Base-by-base conservation (phyloP, 139 green algal species). In the Chlorella sp. region DNA sequence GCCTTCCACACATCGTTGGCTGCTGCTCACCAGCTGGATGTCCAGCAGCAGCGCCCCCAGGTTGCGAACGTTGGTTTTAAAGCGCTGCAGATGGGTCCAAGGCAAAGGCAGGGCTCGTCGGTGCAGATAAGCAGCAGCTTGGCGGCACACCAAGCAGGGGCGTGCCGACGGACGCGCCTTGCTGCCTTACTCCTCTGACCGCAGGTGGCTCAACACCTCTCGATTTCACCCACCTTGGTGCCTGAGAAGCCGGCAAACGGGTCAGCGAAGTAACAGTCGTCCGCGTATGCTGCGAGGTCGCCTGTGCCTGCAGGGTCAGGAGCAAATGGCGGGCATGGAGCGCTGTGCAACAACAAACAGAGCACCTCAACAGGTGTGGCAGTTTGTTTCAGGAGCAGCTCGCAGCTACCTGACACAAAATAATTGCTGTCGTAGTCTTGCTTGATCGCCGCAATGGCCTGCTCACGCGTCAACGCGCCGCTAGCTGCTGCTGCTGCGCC, bases 61-160 rank as follows among this genome's bases (percentile, higher is more conserved):
- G 84, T 98, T 98, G 76, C 84, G 74, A 13, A 98, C 95, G 64
- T 98, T 98, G 48, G 93, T 89, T 82, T 98, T 95, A 90, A 98
- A 98, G 28, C 92, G 86, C 16, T 87, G n/a, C 17, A 85, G 87
- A 60, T 24, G 51, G 11, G 24, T 17, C 46, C 7, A 54, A 11
- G 46, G 46, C 7, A 7, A 54, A 11, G 46, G 7, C 8, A 11
- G 46, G 7, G 46, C n/a, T n/a, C n/a, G n/a, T n/a, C n/a, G n/a
- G n/a, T n/a, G n/a, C n/a, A n/a, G n/a, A n/a, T n/a, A n/a, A n/a
- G n/a, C n/a, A n/a, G n/a, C n/a, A n/a, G n/a, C n/a, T n/a, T n/a
- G n/a, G n/a, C n/a, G n/a, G n/a, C n/a, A n/a, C n/a, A n/a, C n/a
- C n/a, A n/a, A n/a, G n/a, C n/a, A n/a, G n/a, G n/a, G n/a, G n/a